Base-by-base conservation (phyloP, 116 monocot genomes). In the Zostera marina region DNA sequence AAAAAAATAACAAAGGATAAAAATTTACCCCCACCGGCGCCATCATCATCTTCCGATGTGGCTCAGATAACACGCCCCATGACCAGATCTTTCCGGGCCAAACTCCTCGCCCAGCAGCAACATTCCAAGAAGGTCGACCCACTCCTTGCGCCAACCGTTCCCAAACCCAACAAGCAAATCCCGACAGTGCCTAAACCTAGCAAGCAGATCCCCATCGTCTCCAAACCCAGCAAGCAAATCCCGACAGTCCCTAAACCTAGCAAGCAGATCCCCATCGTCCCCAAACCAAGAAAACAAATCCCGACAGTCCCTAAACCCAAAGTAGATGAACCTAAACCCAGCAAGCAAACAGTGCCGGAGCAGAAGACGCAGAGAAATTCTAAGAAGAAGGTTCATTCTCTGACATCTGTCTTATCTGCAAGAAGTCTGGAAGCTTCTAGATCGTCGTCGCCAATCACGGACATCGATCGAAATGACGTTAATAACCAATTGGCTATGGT, bases 321-420 rank as follows among this genome's bases (percentile, higher is more conserved):
- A 17, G 20, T 42, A 22, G 61, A 9, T 2, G 61, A 5, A 13
- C 13, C 22, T 5, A 15, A 47, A 6, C 10, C 24, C 38, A 26
- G 21, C 22, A 52, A 52, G 13, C 26, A 22, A 0, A 52, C 11
- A 5, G 66, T 17, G 47, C 14, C 21, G 16, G 61, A 51, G 20
- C 9, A 7, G n/a, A 48, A n/a, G 16, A 48, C 52, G 32, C 22
- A 16, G 23, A 8, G 42, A 59, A 41, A 53, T 22, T 71, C n/a
- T 10, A 75, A 41, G 78, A 61, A 17, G 61, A 61, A 61, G 23
- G 23, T 45, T 17, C 46, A 24, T 9, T 9, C 85, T 1, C 74
- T 89, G 15, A 80, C 82, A 20, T 80, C 82, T 9, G 85, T 85
- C 20, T 80, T 98, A 10, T 68, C 79, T 22, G 90, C 90, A 43